A percentile compares a stretch with the other conserved stretches of the same genome.
Evolutionary conservation across 2,329 filamentous ascomycete genomes (phyloP).

Genomic region (Curvularia sp.): DNA sequence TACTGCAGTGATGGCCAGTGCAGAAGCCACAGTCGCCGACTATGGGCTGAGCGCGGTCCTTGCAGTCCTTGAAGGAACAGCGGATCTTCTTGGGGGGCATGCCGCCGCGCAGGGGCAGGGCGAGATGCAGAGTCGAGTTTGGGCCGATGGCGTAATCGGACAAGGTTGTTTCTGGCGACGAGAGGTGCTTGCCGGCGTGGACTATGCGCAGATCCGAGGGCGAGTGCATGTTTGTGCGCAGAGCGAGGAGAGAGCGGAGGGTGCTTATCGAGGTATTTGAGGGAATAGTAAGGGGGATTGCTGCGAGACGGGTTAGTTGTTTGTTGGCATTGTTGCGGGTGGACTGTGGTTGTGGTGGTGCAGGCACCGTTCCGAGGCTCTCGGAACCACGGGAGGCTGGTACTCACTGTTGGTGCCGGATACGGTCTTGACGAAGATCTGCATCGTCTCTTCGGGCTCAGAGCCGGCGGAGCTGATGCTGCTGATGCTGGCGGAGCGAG

Average conservation of each 20-base stretch:
- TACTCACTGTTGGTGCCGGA: slow-evolving; percentile 60
- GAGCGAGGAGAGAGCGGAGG: slow-evolving; percentile 63
- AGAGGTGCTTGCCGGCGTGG: slow-evolving; percentile 65
- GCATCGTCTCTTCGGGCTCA: slow-evolving; percentile 61
- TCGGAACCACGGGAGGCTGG: slow-evolving; percentile 41
- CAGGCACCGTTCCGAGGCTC: slow-evolving; percentile 9
- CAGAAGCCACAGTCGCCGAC: slow-evolving; percentile 97
- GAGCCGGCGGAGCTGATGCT: slow-evolving; percentile 52
- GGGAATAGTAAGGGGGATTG: slow-evolving; percentile 64
- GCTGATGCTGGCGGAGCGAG: slow-evolving; percentile 49
- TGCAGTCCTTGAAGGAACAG: slow-evolving; percentile 90
- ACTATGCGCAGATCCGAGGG: slow-evolving; percentile 62
- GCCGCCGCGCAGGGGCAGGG: slow-evolving; percentile 63
- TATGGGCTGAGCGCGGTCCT: slow-evolving; percentile 85
- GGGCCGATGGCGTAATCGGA: slow-evolving; percentile 57
- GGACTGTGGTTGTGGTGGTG: not conserved
- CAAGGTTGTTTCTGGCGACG: slow-evolving; percentile 52
- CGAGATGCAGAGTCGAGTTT: slow-evolving; percentile 61
- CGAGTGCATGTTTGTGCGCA: slow-evolving; percentile 61
- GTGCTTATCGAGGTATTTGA: slow-evolving; percentile 61
- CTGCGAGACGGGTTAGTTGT: slow-evolving; percentile 48
- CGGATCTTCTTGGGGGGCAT: slow-evolving; percentile 76
- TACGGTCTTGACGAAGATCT: slow-evolving; percentile 68
- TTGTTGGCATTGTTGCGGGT: not conserved
- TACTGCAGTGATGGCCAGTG: slow-evolving; percentile 90